Evolutionary conservation across 176 grass and related monocot species (phyloP).

Genomic region (Bonia amplexicaulis): DNA sequence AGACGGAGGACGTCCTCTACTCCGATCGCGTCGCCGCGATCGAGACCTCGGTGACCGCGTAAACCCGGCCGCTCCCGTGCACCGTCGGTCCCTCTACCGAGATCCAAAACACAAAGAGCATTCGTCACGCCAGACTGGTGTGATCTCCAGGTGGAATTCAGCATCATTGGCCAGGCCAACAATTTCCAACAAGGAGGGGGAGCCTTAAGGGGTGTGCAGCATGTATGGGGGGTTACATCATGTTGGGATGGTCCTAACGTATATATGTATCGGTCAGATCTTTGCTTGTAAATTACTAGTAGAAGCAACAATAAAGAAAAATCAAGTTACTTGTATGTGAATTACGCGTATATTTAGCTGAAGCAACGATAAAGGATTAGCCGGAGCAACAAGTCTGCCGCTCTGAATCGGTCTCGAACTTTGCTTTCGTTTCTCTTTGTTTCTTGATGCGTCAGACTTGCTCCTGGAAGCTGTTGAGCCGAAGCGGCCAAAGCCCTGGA

Average conservation of each 20-base stretch:
- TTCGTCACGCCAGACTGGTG: neutral
- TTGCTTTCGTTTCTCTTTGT: constrained; percentile 3
- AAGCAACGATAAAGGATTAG: constrained; percentile 14
- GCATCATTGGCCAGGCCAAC: constrained; percentile 5
- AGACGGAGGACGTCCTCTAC: constrained; percentile 67
- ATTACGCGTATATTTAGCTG: neutral
- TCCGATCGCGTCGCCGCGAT: constrained; percentile 58
- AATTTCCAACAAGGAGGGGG: constrained; percentile 17
- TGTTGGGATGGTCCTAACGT: constrained; percentile 17
- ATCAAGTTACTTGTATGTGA: constrained; percentile 25
- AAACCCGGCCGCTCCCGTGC: constrained; percentile 2
- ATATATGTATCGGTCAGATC: constrained; percentile 20
- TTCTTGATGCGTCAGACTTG: constrained; percentile 14
- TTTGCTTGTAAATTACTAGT: constrained; percentile 52
- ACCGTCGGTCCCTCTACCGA: neutral
- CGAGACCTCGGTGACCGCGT: constrained; percentile 89
- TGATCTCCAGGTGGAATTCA: constrained; percentile 28
- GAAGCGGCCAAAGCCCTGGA: neutral
- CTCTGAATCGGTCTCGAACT: neutral
- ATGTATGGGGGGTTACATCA: constrained; percentile 9
- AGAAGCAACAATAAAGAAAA: constrained; percentile 22
- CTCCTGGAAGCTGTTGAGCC: constrained; percentile 14
- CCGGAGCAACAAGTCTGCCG: neutral
- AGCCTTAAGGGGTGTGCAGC: constrained; percentile 7
- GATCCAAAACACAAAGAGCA: neutral